Evolutionary conservation across 208 protist species (phyloP), one percentile per base, ranked within the genome.

Genomic region (Wallacemonas sp.): DNA sequence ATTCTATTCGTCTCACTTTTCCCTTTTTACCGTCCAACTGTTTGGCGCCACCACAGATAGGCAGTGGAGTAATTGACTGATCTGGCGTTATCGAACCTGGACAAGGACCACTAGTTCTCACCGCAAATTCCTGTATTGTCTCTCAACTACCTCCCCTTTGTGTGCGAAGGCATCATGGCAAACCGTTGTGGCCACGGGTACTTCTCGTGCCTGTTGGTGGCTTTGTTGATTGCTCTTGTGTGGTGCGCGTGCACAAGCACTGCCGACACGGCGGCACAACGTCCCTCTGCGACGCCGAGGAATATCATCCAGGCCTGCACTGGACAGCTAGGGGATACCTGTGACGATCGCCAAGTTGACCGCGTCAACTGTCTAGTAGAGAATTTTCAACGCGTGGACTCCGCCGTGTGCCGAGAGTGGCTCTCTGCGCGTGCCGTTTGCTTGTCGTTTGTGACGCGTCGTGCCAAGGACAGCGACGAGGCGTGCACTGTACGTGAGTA

Each of bases 241-340:
- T 37, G 39, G 19, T 55, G 30, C 27, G 26, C 21, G 42, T 33
- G 21, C n/a, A n/a, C n/a, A n/a, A n/a, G n/a, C n/a, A n/a, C n/a
- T n/a, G n/a, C n/a, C n/a, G n/a, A n/a, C n/a, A n/a, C n/a, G n/a
- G n/a, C n/a, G n/a, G n/a, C n/a, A n/a, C n/a, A n/a, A n/a, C n/a
- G n/a, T n/a, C n/a, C 19, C 19, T 15, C 21, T n/a, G n/a, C 42
- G 24, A 50, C 29, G 27, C 60, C 58, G 22, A 45, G 50, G 30
- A 68, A 59, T 27, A 63, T 83, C 13, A 71, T 53, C 22, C 71
- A 83, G 36, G 78, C 78, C 0, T 83, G 78, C 48, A 48, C 33
- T 15, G 63, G 73, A 12, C 68, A 77, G 10, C 42, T 83, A 1
- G 68, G 73, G 21, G 42, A 46, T 9, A 34, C 34, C 21, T 83